These are phyloP conservation scores for Candida taoyuanica DNA, from an alignment of 805 yeast species.

Conservation along the genomic window DNA sequence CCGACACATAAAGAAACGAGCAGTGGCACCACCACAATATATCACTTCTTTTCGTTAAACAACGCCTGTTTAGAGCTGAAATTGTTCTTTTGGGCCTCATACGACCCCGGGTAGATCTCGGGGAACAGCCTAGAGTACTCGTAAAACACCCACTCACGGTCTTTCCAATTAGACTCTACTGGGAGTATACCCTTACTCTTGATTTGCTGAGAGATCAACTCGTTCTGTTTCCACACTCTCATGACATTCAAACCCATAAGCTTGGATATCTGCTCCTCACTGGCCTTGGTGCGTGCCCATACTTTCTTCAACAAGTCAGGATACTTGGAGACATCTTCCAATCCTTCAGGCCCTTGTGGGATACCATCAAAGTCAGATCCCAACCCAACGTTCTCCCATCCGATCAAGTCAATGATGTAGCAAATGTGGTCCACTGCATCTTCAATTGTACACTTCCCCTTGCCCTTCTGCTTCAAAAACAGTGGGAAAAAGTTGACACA, in stretches of 20 bases:
- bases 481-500: conserved; percentile 43
- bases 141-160: conserved; percentile 38
- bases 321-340: conserved; percentile 53
- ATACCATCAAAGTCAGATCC: conserved; percentile 55
- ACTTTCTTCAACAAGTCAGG: conserved; percentile 40
- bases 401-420: conserved; percentile 39
- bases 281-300: conserved; percentile 33
- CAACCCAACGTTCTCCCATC: conserved; percentile 48
- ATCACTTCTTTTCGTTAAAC: conserved; percentile 6
- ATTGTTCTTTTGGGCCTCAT: conserved; percentile 9
- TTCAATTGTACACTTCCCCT: conserved; percentile 34
- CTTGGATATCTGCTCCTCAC: conserved; percentile 39
- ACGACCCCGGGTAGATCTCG: conserved; percentile 34
- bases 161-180: conserved; percentile 38
- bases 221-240: conserved; percentile 44
- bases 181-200: conserved; percentile 24
- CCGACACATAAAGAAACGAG: no score
- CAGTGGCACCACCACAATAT: no score
- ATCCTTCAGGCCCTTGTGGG: conserved; percentile 41
- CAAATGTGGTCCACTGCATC: conserved; percentile 44
- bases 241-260: conserved; percentile 43
- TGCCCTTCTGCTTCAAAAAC: conserved; percentile 28
- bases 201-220: conserved; percentile 26
- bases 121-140: conserved; percentile 33
- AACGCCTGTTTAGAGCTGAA: conserved; percentile 13